Evolutionary conservation across 495 filamentous ascomycete genomes (phyloP).

Genomic region (Penicillium flavigenum): DNA sequence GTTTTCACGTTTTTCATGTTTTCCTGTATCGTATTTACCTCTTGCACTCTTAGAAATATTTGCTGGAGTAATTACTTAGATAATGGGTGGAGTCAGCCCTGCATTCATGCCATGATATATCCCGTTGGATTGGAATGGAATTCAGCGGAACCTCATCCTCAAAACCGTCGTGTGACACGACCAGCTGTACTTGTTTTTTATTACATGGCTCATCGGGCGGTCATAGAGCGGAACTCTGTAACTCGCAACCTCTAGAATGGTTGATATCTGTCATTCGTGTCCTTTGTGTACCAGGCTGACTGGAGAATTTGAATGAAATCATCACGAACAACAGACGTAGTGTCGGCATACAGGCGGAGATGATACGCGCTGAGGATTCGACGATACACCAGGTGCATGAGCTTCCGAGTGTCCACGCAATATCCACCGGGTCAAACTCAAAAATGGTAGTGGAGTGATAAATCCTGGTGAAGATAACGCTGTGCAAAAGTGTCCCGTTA

Average conservation of each 20-base stretch:
- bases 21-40: too few relatives aligned
- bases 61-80: too few relatives aligned
- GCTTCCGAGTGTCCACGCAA: slow-evolving; percentile 18
- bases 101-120: too few relatives aligned
- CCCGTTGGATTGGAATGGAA: too few relatives aligned
- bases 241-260: neutral
- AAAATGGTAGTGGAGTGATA: slow-evolving; percentile 18
- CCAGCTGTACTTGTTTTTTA: slow-evolving; percentile 9
- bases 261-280: slow-evolving; percentile 1
- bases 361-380: slow-evolving; percentile 17
- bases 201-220: slow-evolving; percentile 7
- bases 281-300: neutral
- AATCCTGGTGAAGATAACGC: slow-evolving; percentile 19
- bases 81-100: too few relatives aligned
- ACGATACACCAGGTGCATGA: slow-evolving; percentile 17
- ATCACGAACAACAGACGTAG: slow-evolving; percentile 14
- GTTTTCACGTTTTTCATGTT: too few relatives aligned
- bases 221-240: slow-evolving; percentile 1
- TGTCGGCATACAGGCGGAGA: slow-evolving; percentile 17
- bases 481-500: neutral
- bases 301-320: slow-evolving; percentile 8
- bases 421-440: slow-evolving; percentile 2
- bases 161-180: slow-evolving; percentile 9
- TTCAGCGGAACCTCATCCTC: slow-evolving; percentile 22
- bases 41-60: too few relatives aligned